Conservation (phyloP, 805 yeast species). For the Priceomyces melissophilus region DNA sequence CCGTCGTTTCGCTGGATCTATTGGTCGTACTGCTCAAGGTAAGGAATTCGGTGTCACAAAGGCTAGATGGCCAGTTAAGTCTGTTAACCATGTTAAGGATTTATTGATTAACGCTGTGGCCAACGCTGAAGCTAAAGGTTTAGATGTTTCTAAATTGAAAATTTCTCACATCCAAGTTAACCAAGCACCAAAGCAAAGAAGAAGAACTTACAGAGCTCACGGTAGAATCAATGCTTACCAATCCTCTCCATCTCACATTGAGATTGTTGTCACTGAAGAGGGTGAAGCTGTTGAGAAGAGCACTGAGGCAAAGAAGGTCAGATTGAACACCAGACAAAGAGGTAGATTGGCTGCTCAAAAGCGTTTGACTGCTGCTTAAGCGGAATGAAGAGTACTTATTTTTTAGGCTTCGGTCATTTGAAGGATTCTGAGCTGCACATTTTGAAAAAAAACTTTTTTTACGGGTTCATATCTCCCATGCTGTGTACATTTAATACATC, state of each 20-base stretch:
- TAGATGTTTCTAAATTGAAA: conserved; percentile 90
- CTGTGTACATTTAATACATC: conserved; percentile 13
- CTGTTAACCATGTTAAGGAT: conserved; percentile 92
- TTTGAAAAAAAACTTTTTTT: conserved; percentile 6
- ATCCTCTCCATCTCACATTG: conserved; percentile 98
- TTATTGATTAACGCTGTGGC: conserved; percentile 96
- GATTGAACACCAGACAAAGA: conserved; percentile 86
- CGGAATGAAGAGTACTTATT: conserved; percentile 1
- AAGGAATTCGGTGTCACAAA: conserved; percentile 99
- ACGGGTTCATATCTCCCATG: conserved; percentile 9
- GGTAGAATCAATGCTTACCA: conserved; percentile 99
- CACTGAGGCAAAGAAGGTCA: conserved; percentile 58
- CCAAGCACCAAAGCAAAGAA: conserved; percentile 99
- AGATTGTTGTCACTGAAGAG: conserved; percentile 92
- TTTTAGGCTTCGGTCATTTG: background rate
- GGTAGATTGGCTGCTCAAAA: conserved; percentile 88
- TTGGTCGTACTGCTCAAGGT: conserved; percentile 99
- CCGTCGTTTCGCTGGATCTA: conserved; percentile 95
- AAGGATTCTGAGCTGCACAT: conserved; percentile 4
- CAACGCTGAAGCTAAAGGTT: conserved; percentile 98
- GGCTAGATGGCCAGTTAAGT: conserved; percentile 99
- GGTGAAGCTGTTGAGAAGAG: conserved; percentile 94
- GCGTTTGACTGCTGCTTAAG: conserved; percentile 65
- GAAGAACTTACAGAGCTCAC: conserved; percentile 99
- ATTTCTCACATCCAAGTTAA: conserved; percentile 98